Conservation (phyloP, 2,329 filamentous ascomycete genomes). For the Neoarthrinium moseri region DNA sequence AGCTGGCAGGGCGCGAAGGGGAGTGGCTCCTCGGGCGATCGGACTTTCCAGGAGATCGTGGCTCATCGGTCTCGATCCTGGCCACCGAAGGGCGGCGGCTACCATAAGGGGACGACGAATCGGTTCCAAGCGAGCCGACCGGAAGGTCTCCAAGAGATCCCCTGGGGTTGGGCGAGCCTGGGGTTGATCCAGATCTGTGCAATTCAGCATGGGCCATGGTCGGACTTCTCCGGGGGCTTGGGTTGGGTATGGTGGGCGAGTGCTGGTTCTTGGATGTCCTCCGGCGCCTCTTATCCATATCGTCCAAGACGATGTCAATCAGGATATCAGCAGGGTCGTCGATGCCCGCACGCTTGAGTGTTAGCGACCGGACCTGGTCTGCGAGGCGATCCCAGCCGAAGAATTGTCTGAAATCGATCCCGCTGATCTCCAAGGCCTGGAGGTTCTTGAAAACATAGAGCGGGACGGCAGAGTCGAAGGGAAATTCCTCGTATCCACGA, state of each 20-base stretch:
- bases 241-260: constrained; percentile 71
- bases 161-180: constrained; percentile 57
- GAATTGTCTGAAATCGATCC: constrained; percentile 95
- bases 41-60: constrained; percentile 41
- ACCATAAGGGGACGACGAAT: constrained; percentile 32
- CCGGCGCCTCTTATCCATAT: constrained; percentile 88
- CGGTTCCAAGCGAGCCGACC: constrained; percentile 58
- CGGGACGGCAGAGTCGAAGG: constrained; percentile 94
- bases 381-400: constrained; percentile 95
- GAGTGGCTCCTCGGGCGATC: constrained; percentile 73
- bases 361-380: constrained; percentile 87
- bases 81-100: constrained; percentile 43
- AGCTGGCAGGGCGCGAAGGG: constrained; percentile 72
- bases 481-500: constrained; percentile 93
- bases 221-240: constrained; percentile 62
- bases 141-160: constrained; percentile 49
- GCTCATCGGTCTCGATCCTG: constrained; percentile 47
- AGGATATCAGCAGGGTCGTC: constrained; percentile 89
- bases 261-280: constrained; percentile 83
- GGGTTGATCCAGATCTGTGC: constrained; percentile 66
- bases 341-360: constrained; percentile 80
- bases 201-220: constrained; percentile 64
- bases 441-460: constrained; percentile 98
- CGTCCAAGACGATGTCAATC: constrained; percentile 90
- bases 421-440: constrained; percentile 88